Evolutionary conservation across 208 protist genomes (phyloP), one percentile per base, ranked within the genome.

Genomic region (Trypanosoma caninum): DNA sequence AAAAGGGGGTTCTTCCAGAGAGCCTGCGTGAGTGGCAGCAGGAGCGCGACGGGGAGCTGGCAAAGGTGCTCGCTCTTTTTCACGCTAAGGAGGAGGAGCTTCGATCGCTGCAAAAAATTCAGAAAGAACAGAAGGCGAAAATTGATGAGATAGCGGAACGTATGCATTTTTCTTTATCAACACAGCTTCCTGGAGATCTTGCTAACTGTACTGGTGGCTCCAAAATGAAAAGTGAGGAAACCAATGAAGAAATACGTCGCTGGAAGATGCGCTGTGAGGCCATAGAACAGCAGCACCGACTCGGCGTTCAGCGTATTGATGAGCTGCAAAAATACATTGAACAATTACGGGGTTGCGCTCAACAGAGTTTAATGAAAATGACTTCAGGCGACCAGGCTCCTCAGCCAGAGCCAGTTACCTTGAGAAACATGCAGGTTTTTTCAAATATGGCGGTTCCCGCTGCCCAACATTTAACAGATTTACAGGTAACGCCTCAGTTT

Each of bases 291-390:
- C 72, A 64, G 25, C 59, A 74, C 16, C 52, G 59, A 11, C 52
- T 58, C 25, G 56, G 59, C 35, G 52, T 31, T 16, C 45, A 56
- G 11, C 65, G 67, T 3, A 27, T 78, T 18, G 60, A 22, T 20
- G 72, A 70, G 23, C 56, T 78, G 38, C 66, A 78, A 47, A 28
- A 38, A 25, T 78, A 78, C 31, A 60, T 78, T 53, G 65, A 74
- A n/a, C 65, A 69, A 28, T 45, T 78, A 42, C 42, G 58, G 10
- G 40, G 51, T 27, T 40, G 56, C 41, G 72, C 72, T 10, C 65
- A 67, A 11, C 48, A 57, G 38, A 57, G 54, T 22, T 48, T 59
- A 22, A 30, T 63, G 27, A 59, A 67, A 27, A 34, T 76, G 27
- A 62, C 54, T 27, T 47, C 28, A n/a, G 41, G 48, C 2, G n/a